Evolutionary conservation across 1,284 basidiomycete genomes (phyloP).

Genomic region (Anthracocystis setariae): DNA sequence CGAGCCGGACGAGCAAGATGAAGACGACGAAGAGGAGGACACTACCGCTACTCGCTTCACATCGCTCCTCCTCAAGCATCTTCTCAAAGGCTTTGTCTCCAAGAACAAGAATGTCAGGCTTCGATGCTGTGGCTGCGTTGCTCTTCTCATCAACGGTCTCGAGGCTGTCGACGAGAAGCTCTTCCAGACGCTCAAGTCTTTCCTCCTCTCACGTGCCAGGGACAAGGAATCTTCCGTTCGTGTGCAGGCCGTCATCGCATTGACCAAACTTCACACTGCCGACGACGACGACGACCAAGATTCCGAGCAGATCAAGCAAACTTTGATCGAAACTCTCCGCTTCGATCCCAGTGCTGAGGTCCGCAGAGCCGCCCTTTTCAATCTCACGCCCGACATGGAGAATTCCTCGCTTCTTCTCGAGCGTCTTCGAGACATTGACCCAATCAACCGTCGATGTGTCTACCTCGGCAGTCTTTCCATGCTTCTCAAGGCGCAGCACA

Average conservation of each 20-base stretch:
- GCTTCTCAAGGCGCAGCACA: constrained; percentile 39
- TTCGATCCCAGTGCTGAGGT: constrained; percentile 84
- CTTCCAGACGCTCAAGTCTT: constrained; percentile 76
- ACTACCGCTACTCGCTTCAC: constrained; percentile 80
- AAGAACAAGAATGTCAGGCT: constrained; percentile 90
- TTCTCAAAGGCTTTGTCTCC: constrained; percentile 83
- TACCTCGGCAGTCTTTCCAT: constrained; percentile 72
- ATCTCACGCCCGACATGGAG: constrained; percentile 76
- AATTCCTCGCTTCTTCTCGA: constrained; percentile 77
- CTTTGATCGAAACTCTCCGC: constrained; percentile 78
- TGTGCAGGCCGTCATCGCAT: constrained; percentile 83
- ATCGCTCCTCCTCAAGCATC: constrained; percentile 76
- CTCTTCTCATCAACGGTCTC: constrained; percentile 54
- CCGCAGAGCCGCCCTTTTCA: constrained; percentile 84
- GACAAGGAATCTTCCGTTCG: constrained; percentile 89
- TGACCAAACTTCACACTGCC: constrained; percentile 83
- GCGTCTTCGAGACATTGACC: constrained; percentile 86
- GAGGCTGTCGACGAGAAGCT: constrained; percentile 77
- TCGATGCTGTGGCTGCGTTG: constrained; percentile 80
- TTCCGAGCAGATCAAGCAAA: constrained; percentile 73
- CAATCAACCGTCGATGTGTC: constrained; percentile 81
- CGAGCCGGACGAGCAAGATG: constrained; percentile 66
- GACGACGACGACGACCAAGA: constrained; percentile 72
- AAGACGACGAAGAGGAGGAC: constrained; percentile 76
- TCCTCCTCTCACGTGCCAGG: constrained; percentile 79